Base-by-base conservation (phyloP, 1,284 basidiomycete genomes). In the Ustilago lituana region DNA sequence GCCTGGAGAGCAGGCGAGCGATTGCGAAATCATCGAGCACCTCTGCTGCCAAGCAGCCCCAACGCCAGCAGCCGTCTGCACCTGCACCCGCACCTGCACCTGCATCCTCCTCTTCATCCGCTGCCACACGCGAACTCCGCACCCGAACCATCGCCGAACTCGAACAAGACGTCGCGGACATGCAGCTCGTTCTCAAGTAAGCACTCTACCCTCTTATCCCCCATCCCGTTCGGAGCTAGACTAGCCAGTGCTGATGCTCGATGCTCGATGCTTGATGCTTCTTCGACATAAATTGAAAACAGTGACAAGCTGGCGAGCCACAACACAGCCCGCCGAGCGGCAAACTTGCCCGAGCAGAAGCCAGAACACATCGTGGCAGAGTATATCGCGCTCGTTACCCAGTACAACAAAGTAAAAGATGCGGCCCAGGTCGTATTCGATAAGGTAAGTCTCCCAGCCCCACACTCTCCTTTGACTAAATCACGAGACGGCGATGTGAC, bases 361-460 rank as follows among this genome's bases (percentile, higher is more conserved):
- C 39, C 62, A 9, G 40, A 67, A 6, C 55, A 62, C 26, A 45
- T 66, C 31, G 63, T 72, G 14, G 20, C 36, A 12, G 59, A 53
- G 31, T 62, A 72, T 44, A 64, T 66, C 35, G 11, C 41, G 14
- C 52, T 67, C 19, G 40, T 72, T 5, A 62, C 41, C 22, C 39
- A 58, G 19, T 72, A 72, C 44, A 72, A 72, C 27, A 45, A 38
- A 9, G 68, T 72, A 36, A 73, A 59, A n/a, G 64, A 73, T 29
- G 39, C 51, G 24, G 51, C 57, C 22, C 58, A 62, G 44, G 24
- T 59, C 23, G 32, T 66, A 0, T 66, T 66, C 24, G 68, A 66
- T 36, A 66, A 62, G 55, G 67, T 70, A 31, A 44, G 57, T 37
- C 12, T 29, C 27, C 27, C 27, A 7, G 7, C 27, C 27, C n/a